Evolutionary conservation across 805 yeast species (phyloP).

Genomic region (Isabelozyma heimii): DNA sequence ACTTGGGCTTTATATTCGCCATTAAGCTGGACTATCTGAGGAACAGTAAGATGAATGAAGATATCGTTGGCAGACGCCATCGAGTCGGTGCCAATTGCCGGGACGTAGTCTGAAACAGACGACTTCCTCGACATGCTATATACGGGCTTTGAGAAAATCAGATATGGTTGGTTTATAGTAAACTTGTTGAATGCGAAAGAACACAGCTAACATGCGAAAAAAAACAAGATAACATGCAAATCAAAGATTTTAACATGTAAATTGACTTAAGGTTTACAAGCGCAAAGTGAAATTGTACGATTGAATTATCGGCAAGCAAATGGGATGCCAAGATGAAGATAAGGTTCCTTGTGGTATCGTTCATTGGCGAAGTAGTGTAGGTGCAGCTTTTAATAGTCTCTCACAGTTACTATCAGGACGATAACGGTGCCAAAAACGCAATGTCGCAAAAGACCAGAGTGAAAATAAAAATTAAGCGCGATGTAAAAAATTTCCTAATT

Average conservation of each 20-base stretch:
- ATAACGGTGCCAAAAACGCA: no score
- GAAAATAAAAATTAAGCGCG: not conserved
- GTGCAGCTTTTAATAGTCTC: no score
- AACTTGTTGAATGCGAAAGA: not conserved
- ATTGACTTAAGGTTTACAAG: no score
- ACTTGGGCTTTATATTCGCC: conserved; percentile 24
- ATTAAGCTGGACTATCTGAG: conserved; percentile 29
- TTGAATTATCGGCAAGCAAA: no score
- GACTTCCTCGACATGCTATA: not conserved
- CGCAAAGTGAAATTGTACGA: no score
- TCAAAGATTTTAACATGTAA: not conserved
- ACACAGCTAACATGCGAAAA: not conserved
- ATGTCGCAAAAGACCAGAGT: not conserved
- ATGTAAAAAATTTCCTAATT: not conserved
- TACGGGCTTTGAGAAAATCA: not conserved
- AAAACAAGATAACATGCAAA: not conserved
- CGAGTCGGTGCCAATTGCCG: conserved; percentile 4
- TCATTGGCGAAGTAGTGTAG: no score
- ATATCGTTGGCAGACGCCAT: conserved; percentile 28
- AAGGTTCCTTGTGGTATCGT: no score
- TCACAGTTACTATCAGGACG: no score
- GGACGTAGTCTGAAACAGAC: not conserved
- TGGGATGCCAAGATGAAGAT: no score
- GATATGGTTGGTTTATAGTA: no score
- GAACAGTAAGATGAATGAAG: conserved; percentile 27